These are phyloP conservation scores for Vaccinium vitisidaea DNA, from an alignment of 148 eudicot genomes.

Conservation along the genomic window DNA sequence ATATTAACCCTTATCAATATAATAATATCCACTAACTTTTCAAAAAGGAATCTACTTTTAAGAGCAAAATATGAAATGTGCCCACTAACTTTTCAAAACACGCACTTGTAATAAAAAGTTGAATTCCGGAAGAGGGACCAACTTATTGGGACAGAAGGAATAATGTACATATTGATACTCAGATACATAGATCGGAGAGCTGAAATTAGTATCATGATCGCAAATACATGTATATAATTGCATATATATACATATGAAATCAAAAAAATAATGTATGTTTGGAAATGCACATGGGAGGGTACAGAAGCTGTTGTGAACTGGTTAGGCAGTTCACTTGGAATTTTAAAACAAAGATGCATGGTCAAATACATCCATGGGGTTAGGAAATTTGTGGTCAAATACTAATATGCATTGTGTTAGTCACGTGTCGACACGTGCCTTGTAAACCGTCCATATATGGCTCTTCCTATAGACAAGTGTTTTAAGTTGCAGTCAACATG, in stretches of 20 bases:
- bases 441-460: background rate
- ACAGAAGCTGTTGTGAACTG: background rate
- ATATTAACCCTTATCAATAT: too few species aligned
- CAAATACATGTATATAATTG: too few species aligned
- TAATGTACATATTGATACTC: too few species aligned
- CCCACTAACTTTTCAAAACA: too few species aligned
- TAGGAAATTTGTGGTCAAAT: background rate
- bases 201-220: too few species aligned
- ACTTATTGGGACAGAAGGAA: too few species aligned
- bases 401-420: background rate
- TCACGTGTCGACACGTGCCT: slow-evolving; percentile 7
- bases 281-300: slow-evolving; percentile 3
- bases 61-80: too few species aligned
- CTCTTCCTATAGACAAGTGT: background rate
- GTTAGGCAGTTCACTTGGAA: slow-evolving; percentile 7
- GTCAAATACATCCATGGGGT: background rate
- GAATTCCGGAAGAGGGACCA: too few species aligned
- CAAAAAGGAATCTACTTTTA: too few species aligned
- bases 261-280: background rate
- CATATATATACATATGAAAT: too few species aligned
- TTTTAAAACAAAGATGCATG: background rate
- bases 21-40: too few species aligned
- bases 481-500: background rate
- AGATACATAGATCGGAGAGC: background rate
- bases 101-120: too few species aligned